Conservation (phyloP, 306 rosid species). For the Gastrolobium bilobum region DNA sequence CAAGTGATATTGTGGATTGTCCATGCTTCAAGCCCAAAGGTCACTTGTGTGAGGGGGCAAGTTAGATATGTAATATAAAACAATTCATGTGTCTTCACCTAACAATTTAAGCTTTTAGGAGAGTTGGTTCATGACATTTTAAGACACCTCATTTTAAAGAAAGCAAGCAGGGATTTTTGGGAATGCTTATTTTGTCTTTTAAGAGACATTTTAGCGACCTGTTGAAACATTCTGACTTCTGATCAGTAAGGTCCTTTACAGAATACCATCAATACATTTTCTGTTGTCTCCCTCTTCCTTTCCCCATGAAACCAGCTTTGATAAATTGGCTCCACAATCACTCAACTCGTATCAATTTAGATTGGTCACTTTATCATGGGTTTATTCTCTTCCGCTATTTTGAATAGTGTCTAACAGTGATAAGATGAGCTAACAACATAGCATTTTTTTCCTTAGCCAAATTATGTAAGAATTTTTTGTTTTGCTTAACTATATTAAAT, state of each 20-base stretch:
- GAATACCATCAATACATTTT: conserved; percentile 17
- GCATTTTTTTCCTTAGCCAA: conserved; percentile 19
- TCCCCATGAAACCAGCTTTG: conserved; percentile 17
- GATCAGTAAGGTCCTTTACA: conserved; percentile 1
- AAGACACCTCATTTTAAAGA: conserved; percentile 10
- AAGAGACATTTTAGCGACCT: conserved; percentile 27
- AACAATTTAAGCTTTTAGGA: too few relatives aligned
- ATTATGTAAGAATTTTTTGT: conserved; percentile 10
- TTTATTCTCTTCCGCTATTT: conserved; percentile 24
- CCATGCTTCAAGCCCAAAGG: too few relatives aligned
- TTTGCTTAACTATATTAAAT: conserved; percentile 43
- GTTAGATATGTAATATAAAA: too few relatives aligned
- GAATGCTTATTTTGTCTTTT: conserved; percentile 22
- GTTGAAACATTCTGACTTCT: background rate
- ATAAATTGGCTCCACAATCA: background rate
- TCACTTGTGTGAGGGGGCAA: too few relatives aligned
- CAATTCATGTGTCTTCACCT: too few relatives aligned
- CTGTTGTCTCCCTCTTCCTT: background rate
- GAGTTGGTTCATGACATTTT: too few relatives aligned
- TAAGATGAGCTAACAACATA: conserved; percentile 26
- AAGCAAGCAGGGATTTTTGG: background rate
- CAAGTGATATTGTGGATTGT: too few relatives aligned
- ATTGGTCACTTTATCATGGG: conserved; percentile 7
- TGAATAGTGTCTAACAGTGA: conserved; percentile 29
- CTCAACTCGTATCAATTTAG: conserved; percentile 6